Percentiles rank a stretch among this genome's conserved stretches.
phyloP scores from a whole-genome alignment of 2,329 filamentous ascomycete genomes.

The Sclerotinia glacialis region DNA sequence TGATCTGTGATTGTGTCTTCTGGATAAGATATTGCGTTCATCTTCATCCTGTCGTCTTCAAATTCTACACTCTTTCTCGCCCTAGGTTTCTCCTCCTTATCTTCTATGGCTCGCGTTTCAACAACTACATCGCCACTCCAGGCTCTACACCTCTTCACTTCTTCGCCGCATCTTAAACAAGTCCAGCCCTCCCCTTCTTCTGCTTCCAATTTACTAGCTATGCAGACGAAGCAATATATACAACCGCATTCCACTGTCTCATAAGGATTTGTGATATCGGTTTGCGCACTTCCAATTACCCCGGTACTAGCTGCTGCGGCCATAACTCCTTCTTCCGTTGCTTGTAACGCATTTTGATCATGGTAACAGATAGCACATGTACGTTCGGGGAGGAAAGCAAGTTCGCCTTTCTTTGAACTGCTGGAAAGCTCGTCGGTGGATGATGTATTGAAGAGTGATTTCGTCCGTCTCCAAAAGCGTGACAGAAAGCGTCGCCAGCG shows the following conservation, averaged over 20 bases:
- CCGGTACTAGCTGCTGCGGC: conserved; percentile 65
- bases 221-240: conserved; percentile 92
- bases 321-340: conserved; percentile 73
- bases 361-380: conserved; percentile 97
- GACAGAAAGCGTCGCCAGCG: conserved; percentile 89
- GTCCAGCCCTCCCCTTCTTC: conserved; percentile 95
- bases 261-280: conserved; percentile 95
- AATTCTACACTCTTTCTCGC: conserved; percentile 13
- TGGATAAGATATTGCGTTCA: neutral
- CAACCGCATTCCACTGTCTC: conserved; percentile 86
- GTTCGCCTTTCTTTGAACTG: conserved; percentile 64
- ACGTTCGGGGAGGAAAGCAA: conserved; percentile 82
- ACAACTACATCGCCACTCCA: conserved; percentile 89
- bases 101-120: conserved; percentile 39
- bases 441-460: conserved; percentile 42
- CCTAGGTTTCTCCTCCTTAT: neutral
- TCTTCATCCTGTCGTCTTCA: neutral
- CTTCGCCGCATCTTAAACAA: conserved; percentile 82
- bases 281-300: conserved; percentile 82
- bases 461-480: conserved; percentile 79
- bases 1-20: neutral
- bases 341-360: conserved; percentile 74
- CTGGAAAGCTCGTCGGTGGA: conserved; percentile 42
- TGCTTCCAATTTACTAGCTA: conserved; percentile 84
- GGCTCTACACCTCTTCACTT: conserved; percentile 80